A percentile compares a stretch with the other conserved stretches of the same genome.
These are phyloP conservation scores for Sequoia sempervirens DNA, from an alignment of 75 land plant genomes.

Conservation along the genomic window DNA sequence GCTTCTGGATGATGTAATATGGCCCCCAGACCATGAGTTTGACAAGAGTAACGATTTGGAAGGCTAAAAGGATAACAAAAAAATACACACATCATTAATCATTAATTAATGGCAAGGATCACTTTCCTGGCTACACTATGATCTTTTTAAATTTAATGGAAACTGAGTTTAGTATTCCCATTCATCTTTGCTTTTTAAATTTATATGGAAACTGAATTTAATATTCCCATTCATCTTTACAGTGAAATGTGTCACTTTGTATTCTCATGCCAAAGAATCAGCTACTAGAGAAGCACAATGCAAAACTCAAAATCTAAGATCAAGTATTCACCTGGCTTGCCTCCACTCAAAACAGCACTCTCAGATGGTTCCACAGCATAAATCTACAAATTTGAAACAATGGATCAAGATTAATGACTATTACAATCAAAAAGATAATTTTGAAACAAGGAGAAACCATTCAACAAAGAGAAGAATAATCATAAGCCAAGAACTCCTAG, in stretches of 20 bases:
- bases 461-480: not conserved
- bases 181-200: not conserved
- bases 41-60: not conserved
- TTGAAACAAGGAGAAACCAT: not conserved
- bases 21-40: not conserved
- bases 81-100: not conserved
- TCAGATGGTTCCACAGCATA: slow-evolving; percentile 33
- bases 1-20: not conserved
- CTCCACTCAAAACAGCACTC: slow-evolving; percentile 33
- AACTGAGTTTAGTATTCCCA: not conserved
- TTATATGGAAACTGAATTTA: not conserved
- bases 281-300: not conserved
- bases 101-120: not conserved
- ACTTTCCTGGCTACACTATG: not conserved
- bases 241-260: not conserved
- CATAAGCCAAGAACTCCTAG: not conserved
- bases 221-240: not conserved
- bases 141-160: not conserved
- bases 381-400: slow-evolving; percentile 15
- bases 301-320: not conserved
- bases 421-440: not conserved
- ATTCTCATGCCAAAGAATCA: not conserved
- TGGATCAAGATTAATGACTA: not conserved
- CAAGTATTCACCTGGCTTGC: slow-evolving; percentile 27
- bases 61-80: not conserved